Evolutionary conservation across 208 protist species (phyloP).

Genomic region (Wallacemonas sp.): DNA sequence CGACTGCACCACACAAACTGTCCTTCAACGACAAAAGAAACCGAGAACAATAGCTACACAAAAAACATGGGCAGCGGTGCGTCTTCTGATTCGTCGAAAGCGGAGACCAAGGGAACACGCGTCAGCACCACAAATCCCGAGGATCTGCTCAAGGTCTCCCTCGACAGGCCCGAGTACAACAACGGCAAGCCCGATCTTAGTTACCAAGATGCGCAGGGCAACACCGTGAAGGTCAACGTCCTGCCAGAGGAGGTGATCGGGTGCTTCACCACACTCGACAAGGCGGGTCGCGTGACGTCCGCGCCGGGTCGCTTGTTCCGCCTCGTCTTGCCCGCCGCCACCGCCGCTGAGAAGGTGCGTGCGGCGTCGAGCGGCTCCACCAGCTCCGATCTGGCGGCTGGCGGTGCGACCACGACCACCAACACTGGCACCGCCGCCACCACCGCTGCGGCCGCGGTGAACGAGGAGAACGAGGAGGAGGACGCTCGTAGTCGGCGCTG

Average conservation of each 20-base stretch:
- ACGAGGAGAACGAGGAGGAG: neutral
- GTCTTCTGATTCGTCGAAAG: neutral
- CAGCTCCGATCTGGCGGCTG: neutral
- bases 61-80: conserved; percentile 21
- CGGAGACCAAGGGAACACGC: neutral
- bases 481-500: conserved; percentile 17
- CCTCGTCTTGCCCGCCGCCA: conserved; percentile 16
- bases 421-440: neutral
- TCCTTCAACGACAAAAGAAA: too few relatives aligned
- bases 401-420: neutral
- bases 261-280: conserved; percentile 34
- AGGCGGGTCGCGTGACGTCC: conserved; percentile 18
- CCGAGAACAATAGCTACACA: conserved; percentile 1
- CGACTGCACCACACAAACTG: too few relatives aligned
- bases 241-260: conserved; percentile 25
- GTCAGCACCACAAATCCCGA: neutral
- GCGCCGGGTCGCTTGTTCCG: conserved; percentile 34
- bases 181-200: conserved; percentile 26
- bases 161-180: conserved; percentile 19
- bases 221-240: neutral
- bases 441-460: neutral
- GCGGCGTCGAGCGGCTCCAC: neutral
- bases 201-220: conserved; percentile 17
- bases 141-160: conserved; percentile 4
- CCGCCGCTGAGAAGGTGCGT: neutral